A percentile compares a stretch with the other conserved stretches of the same genome.
phyloP scores from a whole-genome alignment of 2,329 filamentous ascomycete species.

The Arthrinium phaeospermum region DNA sequence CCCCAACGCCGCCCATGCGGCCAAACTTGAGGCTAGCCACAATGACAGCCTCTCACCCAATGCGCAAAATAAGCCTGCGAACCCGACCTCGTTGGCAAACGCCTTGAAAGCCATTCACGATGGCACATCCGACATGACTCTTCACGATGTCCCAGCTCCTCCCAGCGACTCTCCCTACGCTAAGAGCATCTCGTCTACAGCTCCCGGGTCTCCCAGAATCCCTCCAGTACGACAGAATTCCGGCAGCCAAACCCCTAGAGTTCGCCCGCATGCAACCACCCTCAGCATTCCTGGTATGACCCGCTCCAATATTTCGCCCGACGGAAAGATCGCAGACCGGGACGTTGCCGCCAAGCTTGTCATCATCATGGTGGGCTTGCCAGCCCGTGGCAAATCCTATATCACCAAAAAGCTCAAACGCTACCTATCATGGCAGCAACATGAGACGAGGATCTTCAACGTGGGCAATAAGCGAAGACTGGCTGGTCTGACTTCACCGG shows the following conservation, averaged over 20 bases:
- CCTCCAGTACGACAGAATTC: conserved; percentile 75
- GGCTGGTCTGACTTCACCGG: conserved; percentile 58
- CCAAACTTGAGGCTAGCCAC: not conserved
- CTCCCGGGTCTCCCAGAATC: conserved; percentile 64
- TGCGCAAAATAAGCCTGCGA: conserved; percentile 28
- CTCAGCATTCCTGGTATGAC: conserved; percentile 97
- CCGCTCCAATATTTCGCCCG: conserved; percentile 91
- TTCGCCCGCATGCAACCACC: conserved; percentile 86
- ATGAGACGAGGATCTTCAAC: conserved; percentile 96
- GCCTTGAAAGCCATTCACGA: conserved; percentile 50
- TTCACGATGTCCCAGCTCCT: conserved; percentile 24
- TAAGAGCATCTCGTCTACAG: conserved; percentile 63
- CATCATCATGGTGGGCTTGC: conserved; percentile 97
- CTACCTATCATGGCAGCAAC: conserved; percentile 96
- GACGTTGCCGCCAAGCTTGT: conserved; percentile 97
- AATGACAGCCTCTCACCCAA: conserved; percentile 21
- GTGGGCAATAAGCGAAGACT: conserved; percentile 90
- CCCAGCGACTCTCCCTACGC: conserved; percentile 60
- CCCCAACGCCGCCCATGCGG: conserved; percentile 18
- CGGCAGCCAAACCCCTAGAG: conserved; percentile 75
- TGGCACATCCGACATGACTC: conserved; percentile 33
- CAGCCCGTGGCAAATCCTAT: conserved; percentile 95
- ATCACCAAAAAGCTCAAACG: conserved; percentile 97
- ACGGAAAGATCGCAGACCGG: conserved; percentile 89
- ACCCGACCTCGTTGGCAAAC: conserved; percentile 46